A percentile compares a stretch with the other conserved stretches of the same genome.
Evolutionary conservation across 139 green algal genomes (phyloP).

Genomic region (Tetradesmus lagerheimii): DNA sequence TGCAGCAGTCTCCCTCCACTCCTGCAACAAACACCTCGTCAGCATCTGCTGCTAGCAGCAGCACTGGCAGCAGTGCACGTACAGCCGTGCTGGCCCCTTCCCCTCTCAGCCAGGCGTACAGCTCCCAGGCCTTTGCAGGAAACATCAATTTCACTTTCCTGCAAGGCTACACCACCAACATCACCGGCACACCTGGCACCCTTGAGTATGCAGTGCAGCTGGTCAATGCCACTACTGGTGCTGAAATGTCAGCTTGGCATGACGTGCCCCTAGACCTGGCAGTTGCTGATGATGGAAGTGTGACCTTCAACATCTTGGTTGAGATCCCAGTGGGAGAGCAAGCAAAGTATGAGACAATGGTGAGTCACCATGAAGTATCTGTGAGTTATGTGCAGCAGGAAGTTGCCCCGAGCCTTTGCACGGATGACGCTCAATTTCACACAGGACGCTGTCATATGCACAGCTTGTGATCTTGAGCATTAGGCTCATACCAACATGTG

Average conservation of each 20-base stretch:
- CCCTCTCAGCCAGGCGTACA: neutral
- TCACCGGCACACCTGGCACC: neutral
- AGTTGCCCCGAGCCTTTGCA: no score
- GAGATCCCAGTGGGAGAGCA: conserved; percentile 35
- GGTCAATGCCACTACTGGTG: neutral
- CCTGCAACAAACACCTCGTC: neutral
- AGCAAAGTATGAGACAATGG: conserved; percentile 35
- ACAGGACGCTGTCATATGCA: no score
- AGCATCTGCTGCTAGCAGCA: neutral
- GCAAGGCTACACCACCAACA: conserved; percentile 3
- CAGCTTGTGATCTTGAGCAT: no score
- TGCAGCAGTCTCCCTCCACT: neutral
- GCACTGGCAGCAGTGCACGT: neutral
- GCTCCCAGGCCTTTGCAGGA: neutral
- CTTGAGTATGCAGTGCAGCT: neutral
- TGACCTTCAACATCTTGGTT: conserved; percentile 4
- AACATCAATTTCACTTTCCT: conserved; percentile 13
- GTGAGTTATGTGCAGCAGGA: neutral
- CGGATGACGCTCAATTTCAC: no score
- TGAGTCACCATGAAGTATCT: neutral
- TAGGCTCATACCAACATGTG: no score
- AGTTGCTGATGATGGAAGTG: neutral
- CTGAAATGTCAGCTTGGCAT: conserved; percentile 30
- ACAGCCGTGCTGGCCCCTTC: neutral
- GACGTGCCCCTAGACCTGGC: conserved; percentile 9